Conservation (phyloP, 208 protist genomes). For the Wallacemonas rigidus region DNA sequence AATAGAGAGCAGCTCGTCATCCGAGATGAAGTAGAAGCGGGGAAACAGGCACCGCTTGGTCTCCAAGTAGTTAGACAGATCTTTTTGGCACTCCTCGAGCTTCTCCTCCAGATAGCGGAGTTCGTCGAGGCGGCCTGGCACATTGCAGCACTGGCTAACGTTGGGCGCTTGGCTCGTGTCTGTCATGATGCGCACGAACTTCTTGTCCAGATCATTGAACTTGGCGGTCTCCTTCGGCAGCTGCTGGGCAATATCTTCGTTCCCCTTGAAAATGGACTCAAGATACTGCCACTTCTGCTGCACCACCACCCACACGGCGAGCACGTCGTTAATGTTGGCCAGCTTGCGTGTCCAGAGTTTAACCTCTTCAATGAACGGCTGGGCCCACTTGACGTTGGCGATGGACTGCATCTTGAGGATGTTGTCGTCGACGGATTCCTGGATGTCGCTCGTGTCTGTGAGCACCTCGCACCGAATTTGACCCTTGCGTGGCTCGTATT, state of each 20-base stretch:
- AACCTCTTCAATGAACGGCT: slow-evolving; percentile 96
- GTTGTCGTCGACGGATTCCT: slow-evolving; percentile 98
- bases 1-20: slow-evolving; percentile 99
- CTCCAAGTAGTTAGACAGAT: slow-evolving; percentile 98
- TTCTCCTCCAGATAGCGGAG: slow-evolving; percentile 92
- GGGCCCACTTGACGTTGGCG: slow-evolving; percentile 95
- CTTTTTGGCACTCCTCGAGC: slow-evolving; percentile 98
- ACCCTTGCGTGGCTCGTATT: slow-evolving; percentile 92
- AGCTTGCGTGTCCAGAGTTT: slow-evolving; percentile 97
- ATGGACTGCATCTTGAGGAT: slow-evolving; percentile 98
- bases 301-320: slow-evolving; percentile 97
- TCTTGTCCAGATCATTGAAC: slow-evolving; percentile 97
- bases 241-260: slow-evolving; percentile 98
- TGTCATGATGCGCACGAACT: slow-evolving; percentile 97
- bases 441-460: slow-evolving; percentile 95
- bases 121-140: slow-evolving; percentile 90
- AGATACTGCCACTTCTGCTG: slow-evolving; percentile 99
- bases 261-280: slow-evolving; percentile 99
- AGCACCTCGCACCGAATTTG: slow-evolving; percentile 91
- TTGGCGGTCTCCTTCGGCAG: slow-evolving; percentile 98
- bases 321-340: slow-evolving; percentile 96
- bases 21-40: slow-evolving; percentile 99
- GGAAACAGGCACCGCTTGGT: slow-evolving; percentile 97
- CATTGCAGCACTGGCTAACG: slow-evolving; percentile 94
- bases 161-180: slow-evolving; percentile 92